Conservation (phyloP, 176 grass and related monocot species). For the Musa troglodytarum region DNA sequence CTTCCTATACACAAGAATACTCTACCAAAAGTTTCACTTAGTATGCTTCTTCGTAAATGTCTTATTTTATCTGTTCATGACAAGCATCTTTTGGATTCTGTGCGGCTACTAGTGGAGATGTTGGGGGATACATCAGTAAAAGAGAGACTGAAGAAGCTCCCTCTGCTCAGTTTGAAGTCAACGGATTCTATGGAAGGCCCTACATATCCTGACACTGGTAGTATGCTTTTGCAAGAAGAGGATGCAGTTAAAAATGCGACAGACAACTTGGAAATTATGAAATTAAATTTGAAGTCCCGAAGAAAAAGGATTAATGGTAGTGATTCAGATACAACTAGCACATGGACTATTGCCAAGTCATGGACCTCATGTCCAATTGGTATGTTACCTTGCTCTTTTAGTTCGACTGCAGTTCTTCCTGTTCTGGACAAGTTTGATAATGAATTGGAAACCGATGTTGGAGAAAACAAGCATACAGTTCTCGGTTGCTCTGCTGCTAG, state of each 20-base stretch:
- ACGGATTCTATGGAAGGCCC: slow-evolving; percentile 17
- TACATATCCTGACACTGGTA: slow-evolving; percentile 17
- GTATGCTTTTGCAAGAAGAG: slow-evolving; percentile 19
- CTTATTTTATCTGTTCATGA: slow-evolving; percentile 38
- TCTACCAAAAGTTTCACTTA: slow-evolving; percentile 45
- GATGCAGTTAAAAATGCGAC: slow-evolving; percentile 32
- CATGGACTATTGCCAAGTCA: slow-evolving; percentile 54
- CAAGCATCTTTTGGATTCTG: slow-evolving; percentile 52
- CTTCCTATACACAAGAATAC: slow-evolving; percentile 44
- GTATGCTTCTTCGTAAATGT: slow-evolving; percentile 49
- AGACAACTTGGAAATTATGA: slow-evolving; percentile 42
- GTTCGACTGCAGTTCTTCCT: slow-evolving; percentile 68
- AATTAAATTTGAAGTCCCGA: slow-evolving; percentile 25
- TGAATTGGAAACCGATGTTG: neutral
- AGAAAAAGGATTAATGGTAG: neutral
- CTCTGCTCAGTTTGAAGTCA: slow-evolving; percentile 24
- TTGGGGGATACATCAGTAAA: slow-evolving; percentile 24
- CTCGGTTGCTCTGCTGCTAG: slow-evolving; percentile 22
- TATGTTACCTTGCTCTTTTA: slow-evolving; percentile 78
- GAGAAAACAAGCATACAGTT: slow-evolving; percentile 18
- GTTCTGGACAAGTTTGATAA: slow-evolving; percentile 25
- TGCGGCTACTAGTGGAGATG: slow-evolving; percentile 56
- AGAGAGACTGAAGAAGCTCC: slow-evolving; percentile 59
- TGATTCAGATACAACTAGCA: slow-evolving; percentile 19
- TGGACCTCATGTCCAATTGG: slow-evolving; percentile 76